Base-by-base conservation (phyloP, 202 grass and related monocot genomes). In the Tripidium arundinaceum region DNA sequence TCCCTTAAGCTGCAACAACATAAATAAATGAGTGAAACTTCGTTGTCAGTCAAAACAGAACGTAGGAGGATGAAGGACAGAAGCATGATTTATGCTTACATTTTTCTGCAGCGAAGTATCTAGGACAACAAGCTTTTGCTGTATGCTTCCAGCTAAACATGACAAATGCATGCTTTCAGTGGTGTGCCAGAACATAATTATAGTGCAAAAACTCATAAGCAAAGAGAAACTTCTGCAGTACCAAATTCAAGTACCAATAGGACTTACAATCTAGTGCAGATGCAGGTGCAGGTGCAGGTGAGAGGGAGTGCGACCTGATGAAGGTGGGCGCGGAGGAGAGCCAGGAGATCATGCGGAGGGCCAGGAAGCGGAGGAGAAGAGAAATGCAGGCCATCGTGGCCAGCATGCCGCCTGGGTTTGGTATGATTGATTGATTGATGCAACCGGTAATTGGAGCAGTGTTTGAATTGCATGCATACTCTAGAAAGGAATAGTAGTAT, bases 231-330 rank as follows among this genome's bases (percentile, higher is more conserved):
- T 24, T n/a, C 28, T n/a, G 36, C 21, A 29, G 12, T 65, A 11
- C 31, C 46, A 72, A 31, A 21, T 22, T n/a, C 43, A 54, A 28
- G 10, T 50, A 29, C 27, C 0, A 38, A 42, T 18, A 81, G 34
- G 9, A 61, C 83, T 91, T 88, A 99, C 97, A 84, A 54, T 99
- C 97, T 78, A 93, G 64, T 77, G 88, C 88, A 14, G 94, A n/a
- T n/a, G n/a, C n/a, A n/a, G n/a, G n/a, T n/a, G n/a, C n/a, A n/a
- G n/a, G n/a, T n/a, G n/a, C n/a, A n/a, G n/a, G n/a, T n/a, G n/a
- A n/a, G n/a, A n/a, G n/a, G n/a, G n/a, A n/a, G n/a, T n/a, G n/a
- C n/a, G n/a, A n/a, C n/a, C n/a, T n/a, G n/a, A n/a, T n/a, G n/a
- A n/a, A n/a, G n/a, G n/a, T n/a, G n/a, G n/a, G n/a, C n/a, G n/a